These are phyloP conservation scores for Blastosporella zonata DNA, from an alignment of 1,284 basidiomycete species.

Conservation along the genomic window DNA sequence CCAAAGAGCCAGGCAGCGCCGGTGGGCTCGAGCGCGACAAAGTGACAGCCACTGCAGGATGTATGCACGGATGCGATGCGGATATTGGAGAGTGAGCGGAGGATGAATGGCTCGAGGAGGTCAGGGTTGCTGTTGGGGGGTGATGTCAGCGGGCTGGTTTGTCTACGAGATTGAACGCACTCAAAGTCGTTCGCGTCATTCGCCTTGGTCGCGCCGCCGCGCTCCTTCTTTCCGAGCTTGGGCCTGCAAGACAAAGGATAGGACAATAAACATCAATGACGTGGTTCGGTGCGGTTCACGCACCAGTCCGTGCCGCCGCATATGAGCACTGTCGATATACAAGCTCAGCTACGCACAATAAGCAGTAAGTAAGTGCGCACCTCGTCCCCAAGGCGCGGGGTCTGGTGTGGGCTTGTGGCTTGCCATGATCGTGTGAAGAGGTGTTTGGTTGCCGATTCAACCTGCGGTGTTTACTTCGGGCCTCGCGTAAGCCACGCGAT, in stretches of 20 bases:
- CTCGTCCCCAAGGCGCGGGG: constrained; percentile 12
- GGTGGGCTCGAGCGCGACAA: constrained; percentile 69
- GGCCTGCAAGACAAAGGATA: constrained; percentile 41
- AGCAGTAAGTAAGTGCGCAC: neutral
- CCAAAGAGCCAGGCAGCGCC: constrained; percentile 88
- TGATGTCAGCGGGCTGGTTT: neutral
- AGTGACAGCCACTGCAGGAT: constrained; percentile 71
- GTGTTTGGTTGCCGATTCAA: constrained; percentile 5
- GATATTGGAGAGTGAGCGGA: constrained; percentile 84
- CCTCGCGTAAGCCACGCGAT: neutral
- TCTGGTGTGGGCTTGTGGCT: constrained; percentile 11
- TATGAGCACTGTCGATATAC: constrained; percentile 70
- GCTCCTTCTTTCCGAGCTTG: constrained; percentile 64
- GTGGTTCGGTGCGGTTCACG: constrained; percentile 31
- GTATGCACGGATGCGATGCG: constrained; percentile 70
- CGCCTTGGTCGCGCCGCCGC: constrained; percentile 45
- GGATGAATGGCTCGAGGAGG: constrained; percentile 81
- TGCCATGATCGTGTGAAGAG: constrained; percentile 11
- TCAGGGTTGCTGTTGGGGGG: constrained; percentile 54
- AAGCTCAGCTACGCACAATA: constrained; percentile 3
- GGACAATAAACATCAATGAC: constrained; percentile 9
- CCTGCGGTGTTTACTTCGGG: neutral
- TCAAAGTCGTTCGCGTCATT: constrained; percentile 37
- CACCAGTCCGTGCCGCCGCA: constrained; percentile 87
- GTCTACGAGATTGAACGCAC: constrained; percentile 19